Base-by-base conservation (phyloP, 176 grass and related monocot genomes). In the Zea luxurians region DNA sequence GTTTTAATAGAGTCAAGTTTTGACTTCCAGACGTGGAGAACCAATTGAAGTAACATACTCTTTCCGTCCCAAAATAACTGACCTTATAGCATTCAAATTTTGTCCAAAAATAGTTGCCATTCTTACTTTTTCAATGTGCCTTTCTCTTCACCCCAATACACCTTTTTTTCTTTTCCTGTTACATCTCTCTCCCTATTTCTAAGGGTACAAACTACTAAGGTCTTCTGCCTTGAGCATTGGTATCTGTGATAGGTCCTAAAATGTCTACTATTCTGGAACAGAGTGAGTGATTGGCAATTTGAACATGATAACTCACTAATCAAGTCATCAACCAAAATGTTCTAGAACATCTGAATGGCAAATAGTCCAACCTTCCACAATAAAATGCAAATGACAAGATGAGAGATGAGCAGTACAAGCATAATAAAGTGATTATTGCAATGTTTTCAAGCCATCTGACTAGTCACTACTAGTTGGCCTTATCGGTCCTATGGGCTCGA, bases 221-320 rank as follows among this genome's bases (percentile, higher is more conserved):
- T 18, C 17, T 57, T 57, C 18, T n/a, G 53, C 16, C 17, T 57
- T 57, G n/a, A 58, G 2, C 17, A 58, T 4, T 4, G 54, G n/a
- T 4, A 58, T 58, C 54, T 0, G 0, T 58, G 2, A 59, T 21
- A 59, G 54, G 21, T 9, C n/a, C 8, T 21, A 20, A 59, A 59
- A 59, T 21, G 8, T 9, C n/a, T 59, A 58, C n/a, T 59, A 10
- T 21, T 59, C 55, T 59, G 55, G n/a, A 3, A 20, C 7, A 20
- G 54, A 58, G n/a, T 9, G 54, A 58, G n/a, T 9, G 9, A 48
- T 64, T 62, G 8, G 4, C 52, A 88, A 50, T 88, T 64, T 75
- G 15, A 44, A 68, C 54, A 70, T 54, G 64, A 67, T 10, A 63
- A 17, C 13, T 46, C 9, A 37, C 46, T 38, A 7, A 49, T 57